phyloP scores from a whole-genome alignment of 2,329 filamentous ascomycete species.

The Calonectria crousiana region DNA sequence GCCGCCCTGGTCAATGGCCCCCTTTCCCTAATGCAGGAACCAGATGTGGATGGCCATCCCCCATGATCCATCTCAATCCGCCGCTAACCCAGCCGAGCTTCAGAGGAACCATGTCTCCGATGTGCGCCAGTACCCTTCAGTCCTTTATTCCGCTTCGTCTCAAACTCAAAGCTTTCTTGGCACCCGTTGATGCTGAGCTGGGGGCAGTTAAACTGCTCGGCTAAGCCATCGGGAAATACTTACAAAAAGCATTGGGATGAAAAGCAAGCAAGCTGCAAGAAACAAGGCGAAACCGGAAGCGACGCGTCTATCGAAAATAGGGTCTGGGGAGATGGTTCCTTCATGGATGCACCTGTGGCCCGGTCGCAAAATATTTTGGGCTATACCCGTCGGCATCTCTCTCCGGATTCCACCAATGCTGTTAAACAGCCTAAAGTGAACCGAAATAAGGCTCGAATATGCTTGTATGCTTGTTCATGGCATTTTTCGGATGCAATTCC shows the following conservation, averaged over 20 bases:
- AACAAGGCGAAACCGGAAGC: background rate
- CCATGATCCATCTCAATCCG: conserved; percentile 20
- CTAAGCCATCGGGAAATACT: background rate
- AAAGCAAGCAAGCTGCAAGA: conserved; percentile 1
- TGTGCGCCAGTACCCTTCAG: conserved; percentile 18
- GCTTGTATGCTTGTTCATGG: conserved; percentile 5
- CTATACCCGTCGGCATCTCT: background rate
- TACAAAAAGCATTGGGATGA: background rate
- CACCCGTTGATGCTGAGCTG: conserved; percentile 7
- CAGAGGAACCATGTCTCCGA: conserved; percentile 18
- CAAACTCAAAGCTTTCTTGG: conserved; percentile 14
- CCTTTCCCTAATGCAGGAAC: conserved; percentile 44
- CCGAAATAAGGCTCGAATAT: conserved; percentile 12
- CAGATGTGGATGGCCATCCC: conserved; percentile 25
- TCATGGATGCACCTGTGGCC: background rate
- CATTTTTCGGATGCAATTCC: background rate
- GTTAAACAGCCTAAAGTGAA: conserved; percentile 19
- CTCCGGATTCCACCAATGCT: conserved; percentile 4
- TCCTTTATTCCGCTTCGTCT: conserved; percentile 15
- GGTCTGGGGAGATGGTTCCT: background rate
- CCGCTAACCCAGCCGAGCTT: conserved; percentile 12
- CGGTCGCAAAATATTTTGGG: background rate
- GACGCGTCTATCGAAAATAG: background rate
- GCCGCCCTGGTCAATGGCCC: conserved; percentile 19
- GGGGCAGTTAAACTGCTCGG: background rate